Base-by-base conservation (phyloP, 2,329 filamentous ascomycete genomes). In the Aspergillus sp. region DNA sequence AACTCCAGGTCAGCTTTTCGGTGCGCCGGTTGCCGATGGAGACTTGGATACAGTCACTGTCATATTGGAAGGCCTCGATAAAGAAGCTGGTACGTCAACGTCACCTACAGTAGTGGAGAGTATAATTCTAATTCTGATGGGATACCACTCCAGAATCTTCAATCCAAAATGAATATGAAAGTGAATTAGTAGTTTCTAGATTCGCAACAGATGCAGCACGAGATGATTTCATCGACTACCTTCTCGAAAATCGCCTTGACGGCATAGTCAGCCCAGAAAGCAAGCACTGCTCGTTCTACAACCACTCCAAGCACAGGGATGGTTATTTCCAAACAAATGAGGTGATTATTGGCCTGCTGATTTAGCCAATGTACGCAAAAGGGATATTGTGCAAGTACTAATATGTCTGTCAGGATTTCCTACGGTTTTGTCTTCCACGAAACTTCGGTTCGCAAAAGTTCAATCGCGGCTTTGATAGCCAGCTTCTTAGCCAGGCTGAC, bases 21-120 rank as follows among this genome's bases (percentile, higher is more conserved):
- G 71, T 44, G 72, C 68, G 24, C 47, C 57, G 22, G 41, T 52
- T 24, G 53, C 54, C 17, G 50, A 55, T 30, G 63, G 69, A 9
- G 45, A 56, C 18, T 15, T 49, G 7, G 61, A 66, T 44, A 74
- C 66, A 55, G 68, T 73, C 30, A 64, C 78, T 49, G 62, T 78
- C 17, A 61, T 77, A 20, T 58, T 73, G 42, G 85, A 90, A 71
- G 78, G 89, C 39, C 73, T 89, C 24, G 74, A 88, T 51, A 71
- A 85, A 63, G 75, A 88, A 50, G 81, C 87, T 67, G 84, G 86
- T 66, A 76, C 83, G 72, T 80, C 77, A 20, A 48, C 12, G 32
- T 12, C 22, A 12, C 50, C 13, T 5, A 41, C 17, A 22, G 13
- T 8, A 17, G 24, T 39, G n/a, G 20, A 9, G 18, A 41, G 41